Percentiles rank a stretch among this genome's conserved stretches.
Evolutionary conservation across 1,139 yeast species (phyloP).

Genomic region (Candida sojae): DNA sequence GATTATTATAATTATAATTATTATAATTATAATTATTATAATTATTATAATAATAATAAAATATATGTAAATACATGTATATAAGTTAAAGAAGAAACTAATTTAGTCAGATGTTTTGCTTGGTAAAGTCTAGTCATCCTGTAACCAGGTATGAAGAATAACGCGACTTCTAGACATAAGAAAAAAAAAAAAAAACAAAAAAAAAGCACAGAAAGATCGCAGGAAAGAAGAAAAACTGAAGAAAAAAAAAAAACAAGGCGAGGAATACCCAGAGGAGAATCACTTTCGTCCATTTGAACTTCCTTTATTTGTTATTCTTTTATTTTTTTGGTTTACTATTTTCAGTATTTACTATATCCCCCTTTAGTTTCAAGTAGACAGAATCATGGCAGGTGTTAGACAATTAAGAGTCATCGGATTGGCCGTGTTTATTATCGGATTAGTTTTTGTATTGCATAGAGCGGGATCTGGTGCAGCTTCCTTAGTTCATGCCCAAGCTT

Average conservation of each 20-base stretch:
- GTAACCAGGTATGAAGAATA: too few species aligned
- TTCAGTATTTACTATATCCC: background rate
- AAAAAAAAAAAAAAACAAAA: background rate
- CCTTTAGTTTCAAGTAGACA: background rate
- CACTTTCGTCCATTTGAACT: background rate
- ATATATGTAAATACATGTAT: too few species aligned
- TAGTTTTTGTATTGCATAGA: constrained; percentile 19
- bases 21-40: background rate
- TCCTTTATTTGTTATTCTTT: background rate
- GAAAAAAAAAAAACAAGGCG: background rate
- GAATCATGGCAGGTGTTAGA: constrained; percentile 17
- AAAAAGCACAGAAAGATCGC: background rate
- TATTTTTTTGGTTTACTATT: background rate
- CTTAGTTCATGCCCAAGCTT: constrained; percentile 16
- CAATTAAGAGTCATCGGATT: constrained; percentile 22
- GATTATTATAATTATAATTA: background rate
- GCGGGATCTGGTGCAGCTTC: constrained; percentile 14
- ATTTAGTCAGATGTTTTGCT: background rate
- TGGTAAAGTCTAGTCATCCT: too few species aligned
- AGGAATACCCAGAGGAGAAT: background rate
- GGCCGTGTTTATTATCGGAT: constrained; percentile 16
- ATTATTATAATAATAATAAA: background rate
- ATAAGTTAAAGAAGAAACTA: too few species aligned
- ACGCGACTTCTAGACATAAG: too few species aligned
- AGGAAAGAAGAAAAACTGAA: background rate